Conservation (phyloP, 257 asterid genomes). For the Thymus quinquecostatus region DNA sequence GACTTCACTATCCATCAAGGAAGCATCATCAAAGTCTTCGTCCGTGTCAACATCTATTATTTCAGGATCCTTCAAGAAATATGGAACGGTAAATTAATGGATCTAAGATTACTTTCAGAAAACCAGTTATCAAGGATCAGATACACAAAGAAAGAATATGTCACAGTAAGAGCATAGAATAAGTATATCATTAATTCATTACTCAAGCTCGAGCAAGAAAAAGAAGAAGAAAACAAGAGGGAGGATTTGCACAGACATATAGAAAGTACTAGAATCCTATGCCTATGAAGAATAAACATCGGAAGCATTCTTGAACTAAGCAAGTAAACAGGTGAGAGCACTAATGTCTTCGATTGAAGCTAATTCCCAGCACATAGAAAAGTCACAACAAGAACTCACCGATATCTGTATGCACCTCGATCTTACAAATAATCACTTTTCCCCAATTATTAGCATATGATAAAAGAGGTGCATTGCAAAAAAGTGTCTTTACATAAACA, state of each 20-base stretch:
- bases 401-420: not conserved
- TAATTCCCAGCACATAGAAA: constrained; percentile 1
- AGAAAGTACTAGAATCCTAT: too few relatives aligned
- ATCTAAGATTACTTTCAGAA: constrained; percentile 5
- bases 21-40: constrained; percentile 52
- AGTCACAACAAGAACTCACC: not conserved
- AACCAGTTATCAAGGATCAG: constrained; percentile 3
- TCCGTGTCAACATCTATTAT: constrained; percentile 79
- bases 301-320: not conserved
- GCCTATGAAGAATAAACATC: too few relatives aligned
- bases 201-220: too few relatives aligned
- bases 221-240: not conserved
- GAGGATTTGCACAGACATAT: not conserved
- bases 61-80: constrained; percentile 66
- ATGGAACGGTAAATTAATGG: constrained; percentile 19
- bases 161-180: too few relatives aligned
- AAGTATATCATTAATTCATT: too few relatives aligned
- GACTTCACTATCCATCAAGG: constrained; percentile 41
- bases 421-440: not conserved
- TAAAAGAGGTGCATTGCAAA: not conserved
- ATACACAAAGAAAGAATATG: too few relatives aligned
- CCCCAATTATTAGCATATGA: constrained; percentile 5
- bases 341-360: not conserved
- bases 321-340: constrained; percentile 8
- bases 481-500: not conserved